Base-by-base conservation (phyloP, 805 yeast genomes). In the Maudiozyma bulderi region DNA sequence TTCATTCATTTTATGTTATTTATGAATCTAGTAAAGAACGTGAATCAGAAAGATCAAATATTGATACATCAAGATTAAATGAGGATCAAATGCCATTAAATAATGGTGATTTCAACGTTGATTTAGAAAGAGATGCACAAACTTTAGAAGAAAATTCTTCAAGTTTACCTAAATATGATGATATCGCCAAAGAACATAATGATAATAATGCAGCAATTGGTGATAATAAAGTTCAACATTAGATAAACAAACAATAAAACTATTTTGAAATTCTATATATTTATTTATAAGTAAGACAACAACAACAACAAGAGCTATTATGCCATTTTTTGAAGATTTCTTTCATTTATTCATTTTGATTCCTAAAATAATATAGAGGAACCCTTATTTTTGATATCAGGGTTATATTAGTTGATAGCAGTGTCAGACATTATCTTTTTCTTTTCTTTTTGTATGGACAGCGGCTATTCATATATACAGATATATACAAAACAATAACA, bases 1-100 rank as follows among this genome's bases (percentile, higher is more conserved):
- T 60, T 30, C 65, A 61, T 44, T 58, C 61, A 8, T 49, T 53
- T 11, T 61, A 59, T 38, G 57, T 61, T 26, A 47, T 61, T 32
- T 53, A 58, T 38, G 59, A 53, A 49, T 56, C 65, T 6, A 58
- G 62, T 46, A 47, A 47, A 14, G 61, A 58, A 44, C 53, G 61
- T 28, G 43, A 50, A 15, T 38, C 40, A 11, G 54, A 49, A 45
- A 43, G 52, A 31, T 20, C 28, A 30, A 42, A 29, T 31, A 15
- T 35, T 35, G 38, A 32, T 15, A 29, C 44, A 7, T 41, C 11
- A 43, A 43, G 15, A 20, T 10, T 15, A 35, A 34, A n/a, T 31
- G 53, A 50, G 34, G 51, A 48, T 15, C 48, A 37, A 31, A 41
- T 43, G n/a, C 52, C 49, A n/a, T 48, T 49, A 29, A 46, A 45